Conservation (phyloP, 2,329 filamentous ascomycete species). For the Capronia coronata region DNA sequence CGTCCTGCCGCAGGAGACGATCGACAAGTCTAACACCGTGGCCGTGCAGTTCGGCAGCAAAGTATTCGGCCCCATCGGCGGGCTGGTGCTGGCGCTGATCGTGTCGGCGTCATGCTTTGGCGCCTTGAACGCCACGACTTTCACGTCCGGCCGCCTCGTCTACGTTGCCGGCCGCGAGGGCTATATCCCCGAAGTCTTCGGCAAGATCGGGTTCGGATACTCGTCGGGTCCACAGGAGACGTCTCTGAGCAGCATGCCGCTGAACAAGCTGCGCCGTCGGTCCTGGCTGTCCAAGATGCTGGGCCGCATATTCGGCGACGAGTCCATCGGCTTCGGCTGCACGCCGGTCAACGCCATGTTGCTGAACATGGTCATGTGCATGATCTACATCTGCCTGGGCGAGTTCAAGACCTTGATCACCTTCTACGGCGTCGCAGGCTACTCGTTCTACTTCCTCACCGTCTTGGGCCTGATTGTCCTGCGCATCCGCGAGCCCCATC, state of each 20-base stretch:
- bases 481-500: conserved; percentile 73
- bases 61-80: conserved; percentile 79
- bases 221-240: conserved; percentile 23
- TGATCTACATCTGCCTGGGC: conserved; percentile 73
- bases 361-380: conserved; percentile 69
- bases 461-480: conserved; percentile 89
- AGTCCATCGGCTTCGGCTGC: conserved; percentile 73
- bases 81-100: conserved; percentile 76
- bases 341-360: conserved; percentile 89
- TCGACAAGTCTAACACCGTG: conserved; percentile 89
- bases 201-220: conserved; percentile 65
- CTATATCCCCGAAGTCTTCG: conserved; percentile 78
- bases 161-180: conserved; percentile 95
- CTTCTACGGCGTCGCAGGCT: conserved; percentile 95
- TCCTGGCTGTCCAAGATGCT: conserved; percentile 56
- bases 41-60: conserved; percentile 86
- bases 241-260: conserved; percentile 22
- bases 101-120: conserved; percentile 91
- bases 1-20: conserved; percentile 71
- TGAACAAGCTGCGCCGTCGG: conserved; percentile 38
- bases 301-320: conserved; percentile 63
- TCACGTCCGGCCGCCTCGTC: conserved; percentile 84
- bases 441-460: conserved; percentile 94
- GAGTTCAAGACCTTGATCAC: conserved; percentile 89
- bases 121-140: conserved; percentile 86